Evolutionary conservation across 2,329 filamentous ascomycete species (phyloP).

Genomic region (Cordyceps cateniannulata): DNA sequence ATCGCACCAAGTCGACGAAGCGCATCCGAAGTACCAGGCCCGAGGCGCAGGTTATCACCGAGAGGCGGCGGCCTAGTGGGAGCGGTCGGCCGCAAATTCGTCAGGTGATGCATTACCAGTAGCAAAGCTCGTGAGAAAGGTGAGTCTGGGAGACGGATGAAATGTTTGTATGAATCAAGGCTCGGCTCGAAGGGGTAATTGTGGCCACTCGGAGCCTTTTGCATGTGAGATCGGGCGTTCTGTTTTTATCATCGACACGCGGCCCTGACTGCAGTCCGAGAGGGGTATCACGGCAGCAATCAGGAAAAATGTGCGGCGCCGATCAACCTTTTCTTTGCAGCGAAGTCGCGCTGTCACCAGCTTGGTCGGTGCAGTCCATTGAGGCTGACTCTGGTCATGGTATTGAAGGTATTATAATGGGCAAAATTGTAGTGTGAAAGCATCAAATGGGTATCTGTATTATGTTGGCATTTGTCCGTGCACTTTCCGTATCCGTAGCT

Average conservation of each 20-base stretch:
- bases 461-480: background rate
- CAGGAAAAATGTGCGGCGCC: background rate
- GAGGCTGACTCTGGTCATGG: background rate
- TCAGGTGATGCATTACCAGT: background rate
- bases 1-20: background rate
- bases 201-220: background rate
- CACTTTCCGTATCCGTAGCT: background rate
- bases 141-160: background rate
- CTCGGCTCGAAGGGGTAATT: background rate
- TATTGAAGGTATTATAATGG: background rate
- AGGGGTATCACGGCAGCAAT: background rate
- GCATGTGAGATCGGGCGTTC: background rate
- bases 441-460: constrained; percentile 7
- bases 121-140: background rate
- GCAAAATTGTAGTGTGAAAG: background rate
- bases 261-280: background rate
- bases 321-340: background rate
- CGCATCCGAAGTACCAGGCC: background rate
- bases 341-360: background rate
- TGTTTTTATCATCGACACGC: background rate
- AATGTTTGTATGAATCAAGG: background rate
- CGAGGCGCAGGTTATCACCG: background rate
- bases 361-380: background rate
- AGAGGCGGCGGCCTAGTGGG: background rate
- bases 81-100: background rate